Conservation (phyloP, 768 basidiomycete species). For the Lepiota brunneoincarnata region DNA sequence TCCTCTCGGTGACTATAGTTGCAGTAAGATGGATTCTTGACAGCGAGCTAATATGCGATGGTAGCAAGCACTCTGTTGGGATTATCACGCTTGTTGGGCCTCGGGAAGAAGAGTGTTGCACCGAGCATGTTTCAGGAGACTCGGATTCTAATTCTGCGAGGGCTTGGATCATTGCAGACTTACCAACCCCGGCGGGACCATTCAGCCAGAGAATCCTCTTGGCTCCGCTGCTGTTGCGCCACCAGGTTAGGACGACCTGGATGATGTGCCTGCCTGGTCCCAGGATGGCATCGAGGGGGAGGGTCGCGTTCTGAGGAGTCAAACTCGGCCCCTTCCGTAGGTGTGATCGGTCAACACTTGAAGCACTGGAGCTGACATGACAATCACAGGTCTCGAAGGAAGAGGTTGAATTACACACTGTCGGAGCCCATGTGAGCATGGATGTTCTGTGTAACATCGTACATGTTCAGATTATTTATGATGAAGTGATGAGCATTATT, state of each 20-base stretch:
- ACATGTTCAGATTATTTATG: neutral
- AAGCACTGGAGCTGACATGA: neutral
- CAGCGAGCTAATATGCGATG: slow-evolving; percentile 20
- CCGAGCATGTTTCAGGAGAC: slow-evolving; percentile 2
- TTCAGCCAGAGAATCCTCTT: slow-evolving; percentile 17
- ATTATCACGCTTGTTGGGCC: neutral
- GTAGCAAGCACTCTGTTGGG: slow-evolving; percentile 16
- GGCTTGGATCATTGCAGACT: slow-evolving; percentile 27
- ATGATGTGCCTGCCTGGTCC: slow-evolving; percentile 16
- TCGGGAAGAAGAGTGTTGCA: slow-evolving; percentile 20
- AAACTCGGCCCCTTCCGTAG: slow-evolving; percentile 11
- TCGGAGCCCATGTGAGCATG: neutral
- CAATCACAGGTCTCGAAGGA: too few species aligned
- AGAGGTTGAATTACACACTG: neutral
- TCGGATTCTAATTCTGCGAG: slow-evolving; percentile 18
- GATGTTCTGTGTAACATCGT: neutral
- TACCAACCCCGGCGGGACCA: slow-evolving; percentile 25
- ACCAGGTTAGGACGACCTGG: slow-evolving; percentile 10
- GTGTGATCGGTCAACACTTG: neutral
- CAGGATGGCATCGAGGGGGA: slow-evolving; percentile 17
- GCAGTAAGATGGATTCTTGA: neutral
- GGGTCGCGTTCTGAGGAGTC: slow-evolving; percentile 17
- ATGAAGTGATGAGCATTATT: neutral
- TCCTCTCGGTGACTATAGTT: slow-evolving; percentile 5
- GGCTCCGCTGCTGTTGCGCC: neutral